phyloP scores from a whole-genome alignment of 2,329 filamentous ascomycete species.

The Talaromyces pinophilus region DNA sequence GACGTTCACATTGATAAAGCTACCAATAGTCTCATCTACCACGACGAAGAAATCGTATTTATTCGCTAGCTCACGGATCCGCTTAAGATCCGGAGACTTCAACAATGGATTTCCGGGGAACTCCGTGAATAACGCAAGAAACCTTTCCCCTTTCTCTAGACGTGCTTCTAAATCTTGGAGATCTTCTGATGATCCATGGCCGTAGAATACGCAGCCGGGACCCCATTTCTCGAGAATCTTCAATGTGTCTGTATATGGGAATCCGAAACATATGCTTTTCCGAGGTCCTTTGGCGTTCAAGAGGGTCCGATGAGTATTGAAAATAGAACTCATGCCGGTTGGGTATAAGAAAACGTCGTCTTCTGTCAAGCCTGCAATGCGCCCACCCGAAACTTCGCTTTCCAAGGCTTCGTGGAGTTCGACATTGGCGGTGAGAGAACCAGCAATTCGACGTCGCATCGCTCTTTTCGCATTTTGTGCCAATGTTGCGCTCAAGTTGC shows the following conservation, averaged over 20 bases:
- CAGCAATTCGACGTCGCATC: slow-evolving; percentile 83
- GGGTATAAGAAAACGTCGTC: slow-evolving; percentile 88
- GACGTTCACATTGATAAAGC: slow-evolving; percentile 93
- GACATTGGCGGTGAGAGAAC: slow-evolving; percentile 72
- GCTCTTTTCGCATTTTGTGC: slow-evolving; percentile 81
- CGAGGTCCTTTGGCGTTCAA: slow-evolving; percentile 63
- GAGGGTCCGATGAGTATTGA: slow-evolving; percentile 77
- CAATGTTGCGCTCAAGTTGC: slow-evolving; percentile 80
- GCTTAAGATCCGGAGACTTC: slow-evolving; percentile 75
- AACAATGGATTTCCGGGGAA: slow-evolving; percentile 92
- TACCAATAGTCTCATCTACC: slow-evolving; percentile 94
- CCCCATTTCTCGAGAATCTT: slow-evolving; percentile 96
- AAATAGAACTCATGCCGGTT: slow-evolving; percentile 93
- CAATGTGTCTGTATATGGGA: slow-evolving; percentile 94
- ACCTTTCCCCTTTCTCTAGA: slow-evolving; percentile 71
- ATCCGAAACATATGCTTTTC: slow-evolving; percentile 84
- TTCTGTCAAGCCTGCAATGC: slow-evolving; percentile 65
- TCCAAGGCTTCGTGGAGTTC: slow-evolving; percentile 64
- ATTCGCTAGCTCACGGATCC: slow-evolving; percentile 79
- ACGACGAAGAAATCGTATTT: slow-evolving; percentile 85
- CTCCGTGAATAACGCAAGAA: slow-evolving; percentile 85
- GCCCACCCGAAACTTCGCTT: slow-evolving; percentile 36
- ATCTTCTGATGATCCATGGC: slow-evolving; percentile 72
- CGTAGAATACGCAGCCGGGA: slow-evolving; percentile 84
- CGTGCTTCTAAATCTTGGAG: slow-evolving; percentile 78